A percentile compares a stretch with the other conserved stretches of the same genome.
These are phyloP conservation scores for Amanita fuliginea DNA, from an alignment of 768 basidiomycete species.

Conservation along the genomic window DNA sequence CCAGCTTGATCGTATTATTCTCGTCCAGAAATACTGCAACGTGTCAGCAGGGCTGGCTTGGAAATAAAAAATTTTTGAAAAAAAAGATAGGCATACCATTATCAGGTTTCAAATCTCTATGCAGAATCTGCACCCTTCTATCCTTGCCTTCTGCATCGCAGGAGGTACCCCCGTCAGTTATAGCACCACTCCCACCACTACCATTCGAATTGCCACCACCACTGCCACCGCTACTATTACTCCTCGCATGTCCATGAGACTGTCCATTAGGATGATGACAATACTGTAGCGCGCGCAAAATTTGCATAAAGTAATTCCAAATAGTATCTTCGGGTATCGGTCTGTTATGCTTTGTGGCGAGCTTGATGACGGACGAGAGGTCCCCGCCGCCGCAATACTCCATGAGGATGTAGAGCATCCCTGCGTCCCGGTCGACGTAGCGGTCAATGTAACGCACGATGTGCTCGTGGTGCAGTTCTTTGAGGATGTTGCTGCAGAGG, in stretches of 20 bases:
- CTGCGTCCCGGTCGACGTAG: conserved; percentile 79
- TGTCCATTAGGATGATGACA: conserved; percentile 75
- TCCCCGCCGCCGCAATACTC: conserved; percentile 98
- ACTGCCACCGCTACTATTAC: conserved; percentile 20
- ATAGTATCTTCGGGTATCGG: conserved; percentile 86
- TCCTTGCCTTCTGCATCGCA: conserved; percentile 34
- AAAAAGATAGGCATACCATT: conserved; percentile 53
- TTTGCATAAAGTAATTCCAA: conserved; percentile 95
- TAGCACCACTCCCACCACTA: not conserved
- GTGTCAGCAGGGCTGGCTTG: too few species aligned
- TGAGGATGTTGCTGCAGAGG: conserved; percentile 76
- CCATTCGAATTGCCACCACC: not conserved
- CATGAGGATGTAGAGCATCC: conserved; percentile 96
- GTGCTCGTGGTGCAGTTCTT: conserved; percentile 89
- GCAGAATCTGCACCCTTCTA: conserved; percentile 67
- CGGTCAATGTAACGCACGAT: conserved; percentile 95
- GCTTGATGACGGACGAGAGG: conserved; percentile 79
- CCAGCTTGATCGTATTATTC: conserved; percentile 80
- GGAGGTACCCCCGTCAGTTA: conserved; percentile 10
- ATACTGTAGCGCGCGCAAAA: conserved; percentile 78
- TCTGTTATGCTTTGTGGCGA: conserved; percentile 53
- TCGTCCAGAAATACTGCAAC: conserved; percentile 79
- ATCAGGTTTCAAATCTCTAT: conserved; percentile 95
- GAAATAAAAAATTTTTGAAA: not conserved
- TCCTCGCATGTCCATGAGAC: conserved; percentile 26